These are phyloP conservation scores for Telopea speciosissima DNA, from an alignment of 177 flowering plant genomes.

Conservation along the genomic window DNA sequence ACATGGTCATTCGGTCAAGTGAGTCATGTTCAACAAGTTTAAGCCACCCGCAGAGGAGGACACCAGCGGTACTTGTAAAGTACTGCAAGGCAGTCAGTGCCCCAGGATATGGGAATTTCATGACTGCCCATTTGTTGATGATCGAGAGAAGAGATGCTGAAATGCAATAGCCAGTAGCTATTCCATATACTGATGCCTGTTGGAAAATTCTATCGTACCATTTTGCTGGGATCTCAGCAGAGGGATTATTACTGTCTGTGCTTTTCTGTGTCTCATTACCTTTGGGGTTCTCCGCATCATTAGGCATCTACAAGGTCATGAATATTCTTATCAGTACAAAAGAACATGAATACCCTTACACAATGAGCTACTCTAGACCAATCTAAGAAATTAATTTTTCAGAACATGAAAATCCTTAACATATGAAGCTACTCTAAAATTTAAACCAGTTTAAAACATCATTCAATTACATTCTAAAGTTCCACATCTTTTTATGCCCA, in stretches of 20 bases:
- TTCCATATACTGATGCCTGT: conserved; percentile 71
- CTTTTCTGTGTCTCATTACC: conserved; percentile 20
- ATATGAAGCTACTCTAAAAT: too few relatives aligned
- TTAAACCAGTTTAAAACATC: too few relatives aligned
- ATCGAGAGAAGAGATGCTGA: conserved; percentile 93
- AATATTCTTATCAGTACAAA: not conserved
- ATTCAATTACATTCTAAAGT: too few relatives aligned
- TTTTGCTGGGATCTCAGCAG: conserved; percentile 24
- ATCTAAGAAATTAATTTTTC: too few relatives aligned
- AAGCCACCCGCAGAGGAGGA: conserved; percentile 53
- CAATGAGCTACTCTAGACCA: not conserved
- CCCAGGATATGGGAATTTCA: conserved; percentile 93
- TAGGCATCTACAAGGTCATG: conserved; percentile 38
- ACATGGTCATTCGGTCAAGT: conserved; percentile 65
- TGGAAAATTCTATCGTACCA: conserved; percentile 48
- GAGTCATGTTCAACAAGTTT: conserved; percentile 62
- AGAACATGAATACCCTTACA: not conserved
- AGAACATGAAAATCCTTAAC: too few relatives aligned
- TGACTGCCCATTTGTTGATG: conserved; percentile 96
- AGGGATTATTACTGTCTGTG: conserved; percentile 13
- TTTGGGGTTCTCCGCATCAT: conserved; percentile 45
- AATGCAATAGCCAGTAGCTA: conserved; percentile 87
- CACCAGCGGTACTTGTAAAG: conserved; percentile 81
- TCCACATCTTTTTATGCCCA: too few relatives aligned
- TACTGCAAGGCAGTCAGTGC: conserved; percentile 89